Percentiles rank a stretch among this genome's conserved stretches.
Evolutionary conservation across 176 grass and related monocot species (phyloP).

Genomic region (bread wheat (Triticum aestivum)): DNA sequence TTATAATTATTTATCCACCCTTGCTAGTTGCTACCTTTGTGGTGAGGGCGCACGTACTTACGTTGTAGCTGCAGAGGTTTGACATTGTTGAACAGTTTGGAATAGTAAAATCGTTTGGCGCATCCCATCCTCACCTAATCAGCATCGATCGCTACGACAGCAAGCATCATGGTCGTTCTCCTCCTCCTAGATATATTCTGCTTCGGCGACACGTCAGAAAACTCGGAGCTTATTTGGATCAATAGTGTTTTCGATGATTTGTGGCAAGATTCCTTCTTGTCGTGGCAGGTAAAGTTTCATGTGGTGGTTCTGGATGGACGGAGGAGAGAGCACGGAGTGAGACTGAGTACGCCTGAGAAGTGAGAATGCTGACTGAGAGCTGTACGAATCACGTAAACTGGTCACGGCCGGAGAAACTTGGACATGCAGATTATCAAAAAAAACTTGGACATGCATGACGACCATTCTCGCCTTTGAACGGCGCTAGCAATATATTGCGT

Average conservation of each 20-base stretch:
- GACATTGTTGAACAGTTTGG: constrained; percentile 15
- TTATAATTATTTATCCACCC: neutral
- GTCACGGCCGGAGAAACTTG: neutral
- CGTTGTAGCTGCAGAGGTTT: constrained; percentile 21
- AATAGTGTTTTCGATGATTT: neutral
- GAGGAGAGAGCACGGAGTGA: neutral
- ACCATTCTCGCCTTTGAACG: no score
- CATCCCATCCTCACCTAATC: no score
- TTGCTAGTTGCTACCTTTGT: constrained; percentile 30
- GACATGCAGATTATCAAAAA: neutral
- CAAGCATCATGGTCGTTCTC: no score
- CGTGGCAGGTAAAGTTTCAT: neutral
- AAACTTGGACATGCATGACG: no score
- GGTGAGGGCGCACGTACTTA: neutral
- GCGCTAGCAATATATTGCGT: no score
- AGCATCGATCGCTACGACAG: no score
- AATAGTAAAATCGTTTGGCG: neutral
- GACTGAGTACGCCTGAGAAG: constrained; percentile 28
- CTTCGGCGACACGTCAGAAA: neutral
- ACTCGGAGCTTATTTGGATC: neutral
- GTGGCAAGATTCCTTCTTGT: neutral
- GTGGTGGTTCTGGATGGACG: neutral
- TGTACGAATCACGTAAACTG: constrained; percentile 22
- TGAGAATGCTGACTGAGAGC: constrained; percentile 42
- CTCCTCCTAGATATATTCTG: no score